These are phyloP conservation scores for Secale cereale DNA, from an alignment of 176 grass and related monocot genomes.

Conservation along the genomic window DNA sequence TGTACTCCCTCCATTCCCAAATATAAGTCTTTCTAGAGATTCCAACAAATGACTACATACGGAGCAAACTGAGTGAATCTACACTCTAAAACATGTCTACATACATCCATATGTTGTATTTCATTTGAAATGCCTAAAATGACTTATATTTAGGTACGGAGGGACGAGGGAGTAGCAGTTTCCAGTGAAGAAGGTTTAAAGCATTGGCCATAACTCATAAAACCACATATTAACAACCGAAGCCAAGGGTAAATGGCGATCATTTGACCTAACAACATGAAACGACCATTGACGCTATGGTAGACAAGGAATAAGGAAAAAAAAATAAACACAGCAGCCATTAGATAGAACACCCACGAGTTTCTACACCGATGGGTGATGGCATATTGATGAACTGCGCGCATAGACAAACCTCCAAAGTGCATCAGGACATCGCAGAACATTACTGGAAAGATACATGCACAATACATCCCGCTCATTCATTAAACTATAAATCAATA, in stretches of 20 bases:
- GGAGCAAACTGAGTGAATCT: too few species aligned
- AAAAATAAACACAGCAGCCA: not conserved
- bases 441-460: not conserved
- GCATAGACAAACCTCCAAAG: not conserved
- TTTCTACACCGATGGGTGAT: not conserved
- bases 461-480: not conserved
- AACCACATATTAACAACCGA: not conserved
- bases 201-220: not conserved
- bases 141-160: too few species aligned
- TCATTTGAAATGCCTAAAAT: too few species aligned
- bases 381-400: not conserved
- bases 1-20: too few species aligned
- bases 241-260: not conserved
- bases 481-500: not conserved
- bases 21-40: too few species aligned
- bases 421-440: not conserved
- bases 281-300: not conserved
- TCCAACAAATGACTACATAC: too few species aligned
- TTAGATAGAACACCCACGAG: not conserved
- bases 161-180: too few species aligned
- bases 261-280: not conserved
- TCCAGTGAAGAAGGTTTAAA: not conserved
- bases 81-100: too few species aligned
- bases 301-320: not conserved
- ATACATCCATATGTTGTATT: too few species aligned